These are phyloP conservation scores for Podaxis sp. DNA, from an alignment of 768 basidiomycete genomes.

Conservation along the genomic window DNA sequence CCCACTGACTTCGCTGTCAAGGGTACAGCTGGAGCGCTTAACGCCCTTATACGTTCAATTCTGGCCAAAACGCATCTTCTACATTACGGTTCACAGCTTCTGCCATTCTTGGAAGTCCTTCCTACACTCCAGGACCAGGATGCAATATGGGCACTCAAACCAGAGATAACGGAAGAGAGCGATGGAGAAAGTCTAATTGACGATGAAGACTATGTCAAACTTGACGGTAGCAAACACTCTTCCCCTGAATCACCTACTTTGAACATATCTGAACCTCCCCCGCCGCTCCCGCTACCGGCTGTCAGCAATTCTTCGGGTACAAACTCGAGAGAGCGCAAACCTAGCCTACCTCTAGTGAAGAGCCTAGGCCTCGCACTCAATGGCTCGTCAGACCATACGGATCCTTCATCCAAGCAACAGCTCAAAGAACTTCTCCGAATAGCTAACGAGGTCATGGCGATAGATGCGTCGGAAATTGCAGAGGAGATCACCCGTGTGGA, in stretches of 20 bases:
- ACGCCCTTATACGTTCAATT: conserved; percentile 76
- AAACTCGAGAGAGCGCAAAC: conserved; percentile 60
- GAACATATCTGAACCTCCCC: background rate
- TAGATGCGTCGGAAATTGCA: conserved; percentile 70
- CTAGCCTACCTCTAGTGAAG: conserved; percentile 61
- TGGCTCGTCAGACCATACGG: conserved; percentile 30
- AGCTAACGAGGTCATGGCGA: conserved; percentile 53
- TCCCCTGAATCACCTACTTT: conserved; percentile 2
- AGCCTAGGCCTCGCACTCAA: conserved; percentile 38
- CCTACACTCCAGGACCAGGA: conserved; percentile 67
- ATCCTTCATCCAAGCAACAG: conserved; percentile 53
- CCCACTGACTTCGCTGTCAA: conserved; percentile 79
- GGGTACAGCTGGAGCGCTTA: conserved; percentile 70
- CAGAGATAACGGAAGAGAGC: conserved; percentile 59
- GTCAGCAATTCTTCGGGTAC: background rate
- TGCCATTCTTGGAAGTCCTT: conserved; percentile 75
- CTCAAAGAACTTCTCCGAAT: conserved; percentile 62
- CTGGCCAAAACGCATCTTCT: conserved; percentile 77
- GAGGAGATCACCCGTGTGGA: conserved; percentile 83
- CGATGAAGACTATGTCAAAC: conserved; percentile 46
- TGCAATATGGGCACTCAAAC: conserved; percentile 71
- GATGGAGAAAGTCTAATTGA: conserved; percentile 62
- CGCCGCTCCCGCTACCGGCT: background rate
- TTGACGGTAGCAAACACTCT: conserved; percentile 23
- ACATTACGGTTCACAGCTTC: conserved; percentile 82